A percentile compares a stretch with the other conserved stretches of the same genome.
phyloP scores from a whole-genome alignment of 768 basidiomycete species.

The Terana coerulea region DNA sequence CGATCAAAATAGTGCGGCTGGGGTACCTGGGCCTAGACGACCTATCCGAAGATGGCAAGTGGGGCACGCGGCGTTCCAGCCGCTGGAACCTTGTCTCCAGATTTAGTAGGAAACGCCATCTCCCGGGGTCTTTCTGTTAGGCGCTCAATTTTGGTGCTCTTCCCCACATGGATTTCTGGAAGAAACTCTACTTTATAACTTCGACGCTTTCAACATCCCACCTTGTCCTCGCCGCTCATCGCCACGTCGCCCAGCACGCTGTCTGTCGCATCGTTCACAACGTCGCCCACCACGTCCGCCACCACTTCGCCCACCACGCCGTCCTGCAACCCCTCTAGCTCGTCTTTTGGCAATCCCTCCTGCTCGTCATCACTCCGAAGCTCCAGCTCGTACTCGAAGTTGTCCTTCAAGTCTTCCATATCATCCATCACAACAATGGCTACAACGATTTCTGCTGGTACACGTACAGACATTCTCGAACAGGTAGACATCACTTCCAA shows the following conservation, averaged over 20 bases:
- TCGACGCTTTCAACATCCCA: constrained; percentile 1
- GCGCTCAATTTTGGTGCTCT: constrained; percentile 3
- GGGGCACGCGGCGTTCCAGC: not conserved
- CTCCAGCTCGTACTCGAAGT: constrained; percentile 5
- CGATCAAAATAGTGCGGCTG: not conserved
- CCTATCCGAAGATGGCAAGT: not conserved
- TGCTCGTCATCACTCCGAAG: not conserved
- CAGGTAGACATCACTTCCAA: constrained; percentile 6
- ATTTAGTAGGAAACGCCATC: not conserved
- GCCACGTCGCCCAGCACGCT: not conserved
- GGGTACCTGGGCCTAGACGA: constrained; percentile 1
- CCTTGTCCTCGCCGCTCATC: not conserved
- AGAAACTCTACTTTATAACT: no score
- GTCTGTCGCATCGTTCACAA: not conserved
- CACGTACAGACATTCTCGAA: constrained; percentile 15
- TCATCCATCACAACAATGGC: constrained; percentile 13
- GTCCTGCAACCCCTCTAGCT: no score
- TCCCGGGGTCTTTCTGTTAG: constrained; percentile 2
- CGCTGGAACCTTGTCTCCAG: not conserved
- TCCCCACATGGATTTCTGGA: not conserved
- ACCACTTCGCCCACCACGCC: not conserved
- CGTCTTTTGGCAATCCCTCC: not conserved
- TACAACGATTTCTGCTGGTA: not conserved
- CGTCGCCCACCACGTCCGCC: constrained; percentile 4
- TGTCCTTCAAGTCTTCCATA: constrained; percentile 6